A percentile compares a stretch with the other conserved stretches of the same genome.
phyloP scores from a whole-genome alignment of 768 basidiomycete species.

The Tylopilus cervinicoccineus region DNA sequence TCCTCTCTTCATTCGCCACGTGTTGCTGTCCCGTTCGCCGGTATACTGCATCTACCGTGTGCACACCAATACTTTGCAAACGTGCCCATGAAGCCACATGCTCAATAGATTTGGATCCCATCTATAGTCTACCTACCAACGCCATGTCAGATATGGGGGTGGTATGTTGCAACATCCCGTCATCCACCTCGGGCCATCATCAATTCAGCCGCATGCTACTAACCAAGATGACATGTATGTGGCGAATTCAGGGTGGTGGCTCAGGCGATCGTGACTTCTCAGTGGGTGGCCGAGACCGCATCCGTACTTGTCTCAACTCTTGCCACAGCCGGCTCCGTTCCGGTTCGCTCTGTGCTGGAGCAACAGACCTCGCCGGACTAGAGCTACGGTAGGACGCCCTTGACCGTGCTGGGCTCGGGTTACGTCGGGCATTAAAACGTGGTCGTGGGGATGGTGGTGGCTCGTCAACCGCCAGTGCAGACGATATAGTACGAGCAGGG shows the following conservation, averaged over 20 bases:
- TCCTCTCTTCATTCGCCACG: conserved; percentile 14
- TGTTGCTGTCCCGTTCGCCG: not conserved
- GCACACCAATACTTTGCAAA: conserved; percentile 12
- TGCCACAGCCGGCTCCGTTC: conserved; percentile 49
- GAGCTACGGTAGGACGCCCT: conserved; percentile 25
- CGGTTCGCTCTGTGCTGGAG: conserved; percentile 33
- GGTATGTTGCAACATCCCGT: conserved; percentile 4
- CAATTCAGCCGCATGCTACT: conserved; percentile 11
- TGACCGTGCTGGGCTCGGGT: conserved; percentile 38
- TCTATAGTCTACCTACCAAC: conserved; percentile 12
- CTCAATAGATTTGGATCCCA: conserved; percentile 16
- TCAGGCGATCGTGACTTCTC: conserved; percentile 38
- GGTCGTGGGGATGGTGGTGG: conserved; percentile 30
- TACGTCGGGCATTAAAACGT: conserved; percentile 35
- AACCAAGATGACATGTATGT: conserved; percentile 12
- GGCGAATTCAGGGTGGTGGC: conserved; percentile 32
- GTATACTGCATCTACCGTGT: not conserved
- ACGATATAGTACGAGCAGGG: conserved; percentile 29
- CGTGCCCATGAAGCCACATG: conserved; percentile 14
- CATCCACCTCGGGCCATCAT: conserved; percentile 10
- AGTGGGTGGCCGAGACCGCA: conserved; percentile 44
- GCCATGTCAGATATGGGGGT: not conserved
- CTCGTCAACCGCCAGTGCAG: conserved; percentile 19
- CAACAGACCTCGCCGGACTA: conserved; percentile 27
- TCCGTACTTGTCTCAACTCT: conserved; percentile 49